These are phyloP conservation scores for Viscum album DNA, from an alignment of 177 flowering plant genomes.

Conservation along the genomic window DNA sequence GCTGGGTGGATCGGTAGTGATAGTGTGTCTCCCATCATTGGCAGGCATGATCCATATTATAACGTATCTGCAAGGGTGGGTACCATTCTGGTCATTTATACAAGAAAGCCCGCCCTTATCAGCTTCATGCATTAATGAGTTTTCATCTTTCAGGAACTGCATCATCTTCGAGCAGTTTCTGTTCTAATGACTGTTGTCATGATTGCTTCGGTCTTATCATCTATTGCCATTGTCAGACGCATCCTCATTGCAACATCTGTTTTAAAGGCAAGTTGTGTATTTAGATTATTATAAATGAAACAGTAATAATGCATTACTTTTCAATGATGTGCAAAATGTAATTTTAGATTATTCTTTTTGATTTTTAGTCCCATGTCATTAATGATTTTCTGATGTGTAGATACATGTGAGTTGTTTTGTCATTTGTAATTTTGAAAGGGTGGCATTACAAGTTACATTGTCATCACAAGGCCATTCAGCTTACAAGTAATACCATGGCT, in stretches of 20 bases:
- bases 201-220: constrained; percentile 60
- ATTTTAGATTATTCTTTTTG: no score
- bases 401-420: no score
- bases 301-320: not conserved
- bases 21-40: constrained; percentile 75
- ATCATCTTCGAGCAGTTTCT: constrained; percentile 61
- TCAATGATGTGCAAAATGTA: not conserved
- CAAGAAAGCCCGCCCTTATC: constrained; percentile 7
- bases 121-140: constrained; percentile 7
- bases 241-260: constrained; percentile 95
- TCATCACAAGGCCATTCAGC: no score
- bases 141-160: constrained; percentile 51
- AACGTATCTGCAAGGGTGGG: constrained; percentile 72
- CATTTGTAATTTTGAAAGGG: no score
- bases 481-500: no score
- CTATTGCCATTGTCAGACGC: constrained; percentile 79
- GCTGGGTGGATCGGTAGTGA: constrained; percentile 99
- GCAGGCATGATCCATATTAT: constrained; percentile 79
- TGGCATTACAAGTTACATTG: no score
- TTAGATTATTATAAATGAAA: not conserved
- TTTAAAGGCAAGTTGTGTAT: constrained; percentile 52
- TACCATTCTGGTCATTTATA: constrained; percentile 12
- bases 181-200: constrained; percentile 69
- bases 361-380: no score
- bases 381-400: no score